Percentiles rank a stretch among this genome's conserved stretches.
phyloP scores from a whole-genome alignment of 805 yeast species.

The Grigorovia yakushimaensis region DNA sequence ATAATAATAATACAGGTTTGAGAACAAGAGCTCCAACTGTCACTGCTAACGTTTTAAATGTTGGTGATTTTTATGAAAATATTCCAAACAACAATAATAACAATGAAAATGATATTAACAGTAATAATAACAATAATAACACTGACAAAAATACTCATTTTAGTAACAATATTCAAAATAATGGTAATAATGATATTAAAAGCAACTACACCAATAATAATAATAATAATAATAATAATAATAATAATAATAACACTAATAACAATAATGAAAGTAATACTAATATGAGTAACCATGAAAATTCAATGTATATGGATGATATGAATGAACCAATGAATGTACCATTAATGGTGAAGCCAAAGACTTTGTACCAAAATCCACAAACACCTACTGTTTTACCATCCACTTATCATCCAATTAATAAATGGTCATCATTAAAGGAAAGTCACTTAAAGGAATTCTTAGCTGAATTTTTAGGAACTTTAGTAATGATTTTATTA shows the following conservation, averaged over 20 bases:
- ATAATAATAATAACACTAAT: background rate
- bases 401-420: conserved; percentile 29
- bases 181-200: background rate
- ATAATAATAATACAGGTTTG: conserved; percentile 4
- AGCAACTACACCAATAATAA: conserved; percentile 3
- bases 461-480: conserved; percentile 44
- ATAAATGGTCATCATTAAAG: conserved; percentile 29
- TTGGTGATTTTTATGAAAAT: conserved; percentile 9
- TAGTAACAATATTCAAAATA: background rate
- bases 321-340: conserved; percentile 9
- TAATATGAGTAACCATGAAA: conserved; percentile 3
- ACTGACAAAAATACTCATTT: background rate
- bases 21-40: conserved; percentile 17
- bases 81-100: conserved; percentile 4
- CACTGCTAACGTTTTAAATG: conserved; percentile 15
- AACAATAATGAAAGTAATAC: background rate
- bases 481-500: conserved; percentile 35
- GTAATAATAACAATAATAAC: background rate
- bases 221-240: background rate
- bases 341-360: conserved; percentile 29
- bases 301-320: conserved; percentile 1
- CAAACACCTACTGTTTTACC: conserved; percentile 31
- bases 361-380: conserved; percentile 30
- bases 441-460: conserved; percentile 34
- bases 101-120: background rate